These are phyloP conservation scores for Xanthoconium stramineum DNA, from an alignment of 768 basidiomycete species.

Conservation along the genomic window DNA sequence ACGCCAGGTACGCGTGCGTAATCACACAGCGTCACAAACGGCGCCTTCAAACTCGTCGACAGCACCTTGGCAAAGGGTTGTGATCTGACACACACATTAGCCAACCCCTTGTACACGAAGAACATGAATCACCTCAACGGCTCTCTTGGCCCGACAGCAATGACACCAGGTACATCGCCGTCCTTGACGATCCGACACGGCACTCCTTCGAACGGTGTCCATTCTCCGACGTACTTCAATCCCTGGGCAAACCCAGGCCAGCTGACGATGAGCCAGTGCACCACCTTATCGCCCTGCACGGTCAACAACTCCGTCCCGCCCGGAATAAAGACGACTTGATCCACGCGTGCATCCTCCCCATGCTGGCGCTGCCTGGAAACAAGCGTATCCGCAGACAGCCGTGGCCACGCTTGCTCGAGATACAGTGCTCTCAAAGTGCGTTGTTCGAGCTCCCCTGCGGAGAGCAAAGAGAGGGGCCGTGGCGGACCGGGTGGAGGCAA, in stretches of 20 bases:
- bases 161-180: slow-evolving; percentile 10
- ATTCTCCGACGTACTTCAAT: slow-evolving; percentile 22
- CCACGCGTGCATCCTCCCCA: slow-evolving; percentile 6
- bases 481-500: slow-evolving; percentile 21
- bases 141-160: slow-evolving; percentile 21
- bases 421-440: slow-evolving; percentile 28
- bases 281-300: slow-evolving; percentile 24
- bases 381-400: slow-evolving; percentile 12
- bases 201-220: slow-evolving; percentile 13
- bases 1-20: slow-evolving; percentile 23
- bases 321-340: slow-evolving; percentile 26
- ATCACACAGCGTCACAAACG: slow-evolving; percentile 21
- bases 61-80: slow-evolving; percentile 19
- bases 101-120: neutral
- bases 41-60: slow-evolving; percentile 17
- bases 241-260: slow-evolving; percentile 9
- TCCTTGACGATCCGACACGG: slow-evolving; percentile 24
- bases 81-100: slow-evolving; percentile 1
- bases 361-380: neutral
- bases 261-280: slow-evolving; percentile 22
- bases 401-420: slow-evolving; percentile 24
- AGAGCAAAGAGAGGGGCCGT: slow-evolving; percentile 10
- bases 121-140: neutral
- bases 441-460: slow-evolving; percentile 23
- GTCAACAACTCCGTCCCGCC: slow-evolving; percentile 28